Evolutionary conservation across 2,329 filamentous ascomycete species (phyloP), one percentile per base, ranked within the genome.

Genomic region (Chaetomiaceae sp.): DNA sequence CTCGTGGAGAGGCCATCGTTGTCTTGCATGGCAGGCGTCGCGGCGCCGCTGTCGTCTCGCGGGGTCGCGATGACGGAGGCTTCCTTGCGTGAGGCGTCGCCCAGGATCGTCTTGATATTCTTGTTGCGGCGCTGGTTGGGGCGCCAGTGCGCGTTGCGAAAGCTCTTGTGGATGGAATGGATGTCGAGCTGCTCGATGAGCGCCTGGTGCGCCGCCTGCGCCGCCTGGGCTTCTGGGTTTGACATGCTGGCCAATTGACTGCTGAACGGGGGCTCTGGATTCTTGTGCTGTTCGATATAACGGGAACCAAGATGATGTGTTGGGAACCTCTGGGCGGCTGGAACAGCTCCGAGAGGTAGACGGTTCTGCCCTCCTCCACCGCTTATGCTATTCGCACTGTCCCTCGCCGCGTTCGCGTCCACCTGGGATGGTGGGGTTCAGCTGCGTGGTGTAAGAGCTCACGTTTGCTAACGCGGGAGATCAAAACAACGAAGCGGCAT

Each of bases 121-220:
- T 98, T 98, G 79, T 98, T 98, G 67, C 93, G 88, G 42, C 93
- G 89, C 67, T 90, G 85, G 56, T 91, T 88, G 14, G 93, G 88
- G 62, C 87, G 89, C 93, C 93, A 98, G 64, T 81, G 72, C 3
- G 85, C 74, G 63, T 89, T 95, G 66, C 91, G 90, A 74, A 96
- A 98, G 60, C 82, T 85, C 70, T 94, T 95, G 59, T 82, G 82
- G 62, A 87, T 80, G 49, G 82, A 79, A 65, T 93, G 84, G 60
- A 96, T 88, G 73, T 98, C 93, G 61, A 97, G 86, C 64, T 86
- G 74, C 68, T 96, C 88, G 57, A 98, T 83, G 51, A 97, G 84
- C 57, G 81, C 78, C 65, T 88, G 86, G 63, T 97, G 91, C 38
- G 84, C 84, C 53, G 93, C 84, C 64, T 89, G 75, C 40, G 85